These are phyloP conservation scores for Colletotrichum incanum DNA, from an alignment of 2,329 filamentous ascomycete species.

Conservation along the genomic window DNA sequence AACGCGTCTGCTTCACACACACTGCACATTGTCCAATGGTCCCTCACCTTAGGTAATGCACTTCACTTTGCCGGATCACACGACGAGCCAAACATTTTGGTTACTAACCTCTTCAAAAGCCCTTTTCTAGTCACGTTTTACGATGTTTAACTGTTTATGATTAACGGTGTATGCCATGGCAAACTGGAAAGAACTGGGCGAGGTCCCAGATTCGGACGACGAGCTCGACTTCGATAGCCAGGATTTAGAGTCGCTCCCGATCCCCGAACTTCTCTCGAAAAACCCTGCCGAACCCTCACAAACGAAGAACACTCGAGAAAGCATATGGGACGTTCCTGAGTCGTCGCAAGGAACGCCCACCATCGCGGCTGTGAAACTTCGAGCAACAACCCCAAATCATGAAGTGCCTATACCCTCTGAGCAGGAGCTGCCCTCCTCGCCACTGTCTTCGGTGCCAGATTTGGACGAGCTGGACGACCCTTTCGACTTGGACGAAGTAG, in stretches of 20 bases:
- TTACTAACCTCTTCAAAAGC: not conserved
- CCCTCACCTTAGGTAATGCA: conserved; percentile 32
- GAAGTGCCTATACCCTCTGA: conserved; percentile 14
- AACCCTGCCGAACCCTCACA: conserved; percentile 12
- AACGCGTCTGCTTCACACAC: conserved; percentile 32
- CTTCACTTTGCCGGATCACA: conserved; percentile 11
- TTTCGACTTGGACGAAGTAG: conserved; percentile 12
- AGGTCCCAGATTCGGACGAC: conserved; percentile 68
- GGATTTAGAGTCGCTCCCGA: conserved; percentile 29
- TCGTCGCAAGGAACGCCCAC: conserved; percentile 46
- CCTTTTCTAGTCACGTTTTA: not conserved
- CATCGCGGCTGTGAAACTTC: not conserved
- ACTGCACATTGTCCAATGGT: conserved; percentile 6
- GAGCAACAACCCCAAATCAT: not conserved
- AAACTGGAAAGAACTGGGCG: conserved; percentile 66
- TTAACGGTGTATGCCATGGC: conserved; percentile 54
- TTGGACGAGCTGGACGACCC: conserved; percentile 48
- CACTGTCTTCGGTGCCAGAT: conserved; percentile 53
- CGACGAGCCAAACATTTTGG: not conserved
- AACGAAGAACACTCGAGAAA: conserved; percentile 43
- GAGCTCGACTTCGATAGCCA: conserved; percentile 61
- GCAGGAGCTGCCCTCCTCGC: conserved; percentile 50
- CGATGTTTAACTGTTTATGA: conserved; percentile 39
- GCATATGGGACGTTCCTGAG: conserved; percentile 56
- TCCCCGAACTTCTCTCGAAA: conserved; percentile 15